Evolutionary conservation across 177 flowering plant genomes (phyloP).

Genomic region (Telopea speciosissima): DNA sequence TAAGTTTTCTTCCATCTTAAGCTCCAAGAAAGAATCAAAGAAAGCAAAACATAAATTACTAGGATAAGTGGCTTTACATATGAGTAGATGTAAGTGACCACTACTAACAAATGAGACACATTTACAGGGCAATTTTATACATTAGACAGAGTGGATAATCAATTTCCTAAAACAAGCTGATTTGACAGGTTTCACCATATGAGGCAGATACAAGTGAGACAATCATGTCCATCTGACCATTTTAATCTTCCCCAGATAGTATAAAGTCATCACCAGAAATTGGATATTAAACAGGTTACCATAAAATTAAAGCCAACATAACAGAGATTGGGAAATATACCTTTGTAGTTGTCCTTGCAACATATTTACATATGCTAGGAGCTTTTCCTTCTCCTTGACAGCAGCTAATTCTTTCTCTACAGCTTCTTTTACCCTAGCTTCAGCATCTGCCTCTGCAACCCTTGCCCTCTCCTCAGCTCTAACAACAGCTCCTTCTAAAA

Average conservation of each 20-base stretch:
- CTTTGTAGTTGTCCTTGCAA: conserved; percentile 80
- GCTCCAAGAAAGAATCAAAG: no score
- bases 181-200: background rate
- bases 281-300: background rate
- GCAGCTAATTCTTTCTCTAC: conserved; percentile 58
- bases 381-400: conserved; percentile 72
- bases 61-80: background rate
- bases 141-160: background rate
- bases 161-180: background rate
- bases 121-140: background rate
- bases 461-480: conserved; percentile 93
- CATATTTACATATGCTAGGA: conserved; percentile 51
- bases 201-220: background rate
- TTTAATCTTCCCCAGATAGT: background rate
- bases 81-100: background rate
- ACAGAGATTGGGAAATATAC: conserved; percentile 23
- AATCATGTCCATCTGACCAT: no score
- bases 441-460: conserved; percentile 71
- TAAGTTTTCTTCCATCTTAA: no score
- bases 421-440: conserved; percentile 70
- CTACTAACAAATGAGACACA: background rate
- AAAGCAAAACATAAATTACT: no score
- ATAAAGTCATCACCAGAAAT: background rate
- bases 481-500: conserved; percentile 80
- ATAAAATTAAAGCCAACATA: background rate